phyloP scores from a whole-genome alignment of 2,329 filamentous ascomycete genomes.

The Penicillium sp. region DNA sequence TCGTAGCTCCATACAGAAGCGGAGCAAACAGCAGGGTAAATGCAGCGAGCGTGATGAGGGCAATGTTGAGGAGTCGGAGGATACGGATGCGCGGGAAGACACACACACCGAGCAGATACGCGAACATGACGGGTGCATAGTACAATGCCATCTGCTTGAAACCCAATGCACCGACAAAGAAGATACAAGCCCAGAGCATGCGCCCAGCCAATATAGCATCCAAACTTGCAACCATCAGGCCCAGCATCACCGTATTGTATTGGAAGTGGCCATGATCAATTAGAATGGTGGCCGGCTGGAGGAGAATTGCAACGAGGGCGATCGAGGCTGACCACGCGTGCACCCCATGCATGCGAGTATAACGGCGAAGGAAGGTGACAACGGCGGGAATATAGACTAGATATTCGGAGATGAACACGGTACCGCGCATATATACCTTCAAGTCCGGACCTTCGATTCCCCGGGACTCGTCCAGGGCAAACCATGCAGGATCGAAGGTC shows the following conservation, averaged over 20 bases:
- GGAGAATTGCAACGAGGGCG: slow-evolving; percentile 82
- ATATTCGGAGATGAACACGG: slow-evolving; percentile 88
- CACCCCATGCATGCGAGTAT: slow-evolving; percentile 73
- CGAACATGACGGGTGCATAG: slow-evolving; percentile 90
- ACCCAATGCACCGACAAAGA: slow-evolving; percentile 89
- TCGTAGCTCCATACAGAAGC: slow-evolving; percentile 70
- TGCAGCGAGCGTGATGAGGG: slow-evolving; percentile 68
- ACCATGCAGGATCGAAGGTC: slow-evolving; percentile 80
- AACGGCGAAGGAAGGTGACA: slow-evolving; percentile 82
- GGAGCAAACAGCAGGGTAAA: slow-evolving; percentile 78
- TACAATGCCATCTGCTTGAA: slow-evolving; percentile 99
- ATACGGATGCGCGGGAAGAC: slow-evolving; percentile 72
- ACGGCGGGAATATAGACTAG: slow-evolving; percentile 83
- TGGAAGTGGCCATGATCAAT: slow-evolving; percentile 97
- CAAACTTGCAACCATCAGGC: slow-evolving; percentile 81
- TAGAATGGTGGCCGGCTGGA: slow-evolving; percentile 88
- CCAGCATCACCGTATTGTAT: slow-evolving; percentile 98
- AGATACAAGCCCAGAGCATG: slow-evolving; percentile 84
- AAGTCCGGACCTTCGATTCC: slow-evolving; percentile 76
- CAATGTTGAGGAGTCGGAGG: slow-evolving; percentile 71
- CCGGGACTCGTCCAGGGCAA: slow-evolving; percentile 78
- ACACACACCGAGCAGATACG: slow-evolving; percentile 85
- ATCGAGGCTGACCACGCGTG: slow-evolving; percentile 81
- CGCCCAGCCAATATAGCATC: slow-evolving; percentile 85
- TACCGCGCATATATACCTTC: slow-evolving; percentile 95